These are phyloP conservation scores for Dalechampia spathulata DNA, from an alignment of 441 rosid genomes.

Conservation along the genomic window DNA sequence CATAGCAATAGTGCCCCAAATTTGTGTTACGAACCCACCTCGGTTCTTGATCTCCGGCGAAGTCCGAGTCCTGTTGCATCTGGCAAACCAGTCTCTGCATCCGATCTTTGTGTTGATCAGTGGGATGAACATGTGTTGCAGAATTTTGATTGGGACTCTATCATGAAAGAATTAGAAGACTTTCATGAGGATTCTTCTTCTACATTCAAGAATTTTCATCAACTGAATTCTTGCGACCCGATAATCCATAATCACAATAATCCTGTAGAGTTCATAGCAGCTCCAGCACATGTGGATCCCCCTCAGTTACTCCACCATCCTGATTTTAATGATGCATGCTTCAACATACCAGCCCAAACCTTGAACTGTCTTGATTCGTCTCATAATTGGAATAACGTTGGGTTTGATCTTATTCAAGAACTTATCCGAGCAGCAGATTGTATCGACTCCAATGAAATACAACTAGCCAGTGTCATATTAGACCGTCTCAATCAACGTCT, in stretches of 20 bases:
- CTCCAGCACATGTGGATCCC: slow-evolving; percentile 20
- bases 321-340: slow-evolving; percentile 30
- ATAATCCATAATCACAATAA: slow-evolving; percentile 28
- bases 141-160: slow-evolving; percentile 76
- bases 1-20: slow-evolving; percentile 2
- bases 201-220: slow-evolving; percentile 17
- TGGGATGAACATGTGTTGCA: slow-evolving; percentile 72
- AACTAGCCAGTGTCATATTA: slow-evolving; percentile 85
- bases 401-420: slow-evolving; percentile 68
- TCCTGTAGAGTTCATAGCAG: slow-evolving; percentile 33
- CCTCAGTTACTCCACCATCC: slow-evolving; percentile 20
- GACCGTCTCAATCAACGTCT: slow-evolving; percentile 99
- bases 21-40: slow-evolving; percentile 60
- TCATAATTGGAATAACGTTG: slow-evolving; percentile 20
- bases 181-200: slow-evolving; percentile 61
- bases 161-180: slow-evolving; percentile 74
- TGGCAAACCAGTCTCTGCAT: slow-evolving; percentile 21
- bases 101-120: slow-evolving; percentile 24
- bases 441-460: slow-evolving; percentile 70
- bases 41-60: slow-evolving; percentile 65
- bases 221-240: slow-evolving; percentile 22
- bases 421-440: slow-evolving; percentile 71
- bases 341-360: slow-evolving; percentile 12
- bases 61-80: slow-evolving; percentile 42
- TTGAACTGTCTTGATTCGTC: slow-evolving; percentile 17